These are phyloP conservation scores for Yamadazyma philogaea DNA, from an alignment of 805 yeast genomes.

Conservation along the genomic window DNA sequence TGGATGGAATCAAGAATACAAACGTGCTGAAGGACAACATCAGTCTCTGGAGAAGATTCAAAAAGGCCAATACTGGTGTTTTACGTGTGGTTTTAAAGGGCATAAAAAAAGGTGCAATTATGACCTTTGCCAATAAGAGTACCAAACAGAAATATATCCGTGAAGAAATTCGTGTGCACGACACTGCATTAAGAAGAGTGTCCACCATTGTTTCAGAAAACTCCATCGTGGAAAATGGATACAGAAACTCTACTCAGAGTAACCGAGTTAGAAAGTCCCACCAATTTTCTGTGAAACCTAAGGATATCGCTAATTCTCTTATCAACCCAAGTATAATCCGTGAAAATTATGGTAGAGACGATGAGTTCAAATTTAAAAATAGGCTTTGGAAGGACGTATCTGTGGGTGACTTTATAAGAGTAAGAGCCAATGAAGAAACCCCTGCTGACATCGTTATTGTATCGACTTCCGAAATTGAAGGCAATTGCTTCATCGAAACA, in stretches of 20 bases:
- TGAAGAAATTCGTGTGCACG: conserved; percentile 23
- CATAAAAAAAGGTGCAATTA: conserved; percentile 20
- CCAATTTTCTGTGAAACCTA: conserved; percentile 10
- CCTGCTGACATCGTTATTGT: conserved; percentile 72
- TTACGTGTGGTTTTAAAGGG: conserved; percentile 14
- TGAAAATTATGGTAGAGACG: conserved; percentile 23
- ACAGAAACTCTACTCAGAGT: conserved; percentile 10
- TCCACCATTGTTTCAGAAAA: conserved; percentile 38
- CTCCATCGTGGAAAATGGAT: conserved; percentile 13
- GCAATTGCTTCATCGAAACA: conserved; percentile 73
- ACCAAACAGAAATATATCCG: conserved; percentile 26
- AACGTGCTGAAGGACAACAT: conserved; percentile 57
- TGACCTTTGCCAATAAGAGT: conserved; percentile 24
- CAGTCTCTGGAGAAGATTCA: conserved; percentile 65
- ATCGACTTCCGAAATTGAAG: conserved; percentile 65
- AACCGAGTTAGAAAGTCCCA: conserved; percentile 12
- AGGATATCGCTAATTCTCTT: conserved; percentile 17
- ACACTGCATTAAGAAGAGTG: conserved; percentile 30
- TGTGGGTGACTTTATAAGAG: conserved; percentile 72
- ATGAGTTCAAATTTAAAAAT: conserved; percentile 40
- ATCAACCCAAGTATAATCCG: conserved; percentile 19
- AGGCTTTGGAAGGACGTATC: conserved; percentile 65
- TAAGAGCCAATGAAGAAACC: conserved; percentile 71
- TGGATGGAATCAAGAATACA: conserved; percentile 52
- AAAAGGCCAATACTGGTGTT: conserved; percentile 50